Conservation (phyloP, 2,329 filamentous ascomycete species). For the Tolypocladium ovalisporum region DNA sequence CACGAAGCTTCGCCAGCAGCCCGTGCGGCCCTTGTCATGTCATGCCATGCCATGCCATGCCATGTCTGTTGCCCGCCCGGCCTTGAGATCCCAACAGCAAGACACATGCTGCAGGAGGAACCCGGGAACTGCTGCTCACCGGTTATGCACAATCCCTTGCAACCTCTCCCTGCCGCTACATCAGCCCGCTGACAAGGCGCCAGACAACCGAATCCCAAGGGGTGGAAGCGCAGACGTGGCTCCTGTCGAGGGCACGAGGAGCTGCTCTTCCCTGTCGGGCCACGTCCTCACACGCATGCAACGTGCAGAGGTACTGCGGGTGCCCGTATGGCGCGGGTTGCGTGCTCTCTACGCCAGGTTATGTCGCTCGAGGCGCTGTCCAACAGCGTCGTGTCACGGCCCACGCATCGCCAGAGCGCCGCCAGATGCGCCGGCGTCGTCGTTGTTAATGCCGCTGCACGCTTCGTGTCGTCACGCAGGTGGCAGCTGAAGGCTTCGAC, state of each 20-base stretch:
- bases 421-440: background rate
- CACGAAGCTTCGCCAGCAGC: background rate
- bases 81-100: background rate
- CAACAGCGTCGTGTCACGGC: background rate
- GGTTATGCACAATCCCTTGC: background rate
- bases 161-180: background rate
- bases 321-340: background rate
- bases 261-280: background rate
- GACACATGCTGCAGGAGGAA: background rate
- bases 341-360: background rate
- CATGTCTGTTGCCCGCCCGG: background rate
- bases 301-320: background rate
- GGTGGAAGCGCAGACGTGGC: background rate
- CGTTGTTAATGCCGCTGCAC: background rate
- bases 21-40: background rate
- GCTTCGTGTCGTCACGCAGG: background rate
- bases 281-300: background rate
- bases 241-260: background rate
- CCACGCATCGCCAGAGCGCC: background rate
- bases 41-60: background rate
- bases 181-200: background rate
- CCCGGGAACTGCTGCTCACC: background rate
- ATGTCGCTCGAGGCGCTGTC: background rate
- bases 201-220: background rate
- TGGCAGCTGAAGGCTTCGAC: background rate